These are phyloP conservation scores for Acanthamoeba sp. DNA, from an alignment of 208 protist species.

Conservation along the genomic window DNA sequence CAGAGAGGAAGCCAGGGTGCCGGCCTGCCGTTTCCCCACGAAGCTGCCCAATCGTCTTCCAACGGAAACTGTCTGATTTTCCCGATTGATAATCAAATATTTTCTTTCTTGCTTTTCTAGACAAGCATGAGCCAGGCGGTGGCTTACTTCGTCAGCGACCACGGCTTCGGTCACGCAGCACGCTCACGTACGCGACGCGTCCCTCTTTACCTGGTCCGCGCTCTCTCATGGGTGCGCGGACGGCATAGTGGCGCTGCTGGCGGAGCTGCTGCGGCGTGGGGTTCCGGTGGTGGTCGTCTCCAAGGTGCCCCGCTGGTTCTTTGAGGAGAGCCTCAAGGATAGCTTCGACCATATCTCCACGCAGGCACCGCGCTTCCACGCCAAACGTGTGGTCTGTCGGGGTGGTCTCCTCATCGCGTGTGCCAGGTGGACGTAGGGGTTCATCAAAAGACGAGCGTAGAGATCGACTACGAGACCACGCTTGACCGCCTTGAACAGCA, in stretches of 20 bases:
- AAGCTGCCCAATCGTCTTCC: no score
- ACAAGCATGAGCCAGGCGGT: not conserved
- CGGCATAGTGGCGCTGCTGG: not conserved
- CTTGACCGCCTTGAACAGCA: slow-evolving; percentile 19
- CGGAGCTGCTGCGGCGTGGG: not conserved
- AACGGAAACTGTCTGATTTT: no score
- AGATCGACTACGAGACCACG: slow-evolving; percentile 34
- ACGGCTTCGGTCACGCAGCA: slow-evolving; percentile 11
- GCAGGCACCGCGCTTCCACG: not conserved
- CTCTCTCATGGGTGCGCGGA: no score
- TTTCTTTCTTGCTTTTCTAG: not conserved
- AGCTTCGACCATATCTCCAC: not conserved
- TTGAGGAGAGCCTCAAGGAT: slow-evolving; percentile 22
- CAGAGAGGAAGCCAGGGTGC: no score
- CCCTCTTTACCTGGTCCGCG: no score
- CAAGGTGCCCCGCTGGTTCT: slow-evolving; percentile 24
- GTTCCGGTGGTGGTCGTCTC: not conserved
- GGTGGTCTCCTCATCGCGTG: not conserved
- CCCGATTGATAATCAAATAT: not conserved
- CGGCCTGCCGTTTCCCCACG: no score
- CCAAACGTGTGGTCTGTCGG: no score
- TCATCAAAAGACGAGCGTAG: slow-evolving; percentile 28
- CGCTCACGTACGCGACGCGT: not conserved
- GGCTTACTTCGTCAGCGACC: slow-evolving; percentile 42
- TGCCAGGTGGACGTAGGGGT: slow-evolving; percentile 18